Evolutionary conservation across 2,329 filamentous ascomycete genomes (phyloP), one percentile per base, ranked within the genome.

Genomic region (Chrysosporium keratinophilum): DNA sequence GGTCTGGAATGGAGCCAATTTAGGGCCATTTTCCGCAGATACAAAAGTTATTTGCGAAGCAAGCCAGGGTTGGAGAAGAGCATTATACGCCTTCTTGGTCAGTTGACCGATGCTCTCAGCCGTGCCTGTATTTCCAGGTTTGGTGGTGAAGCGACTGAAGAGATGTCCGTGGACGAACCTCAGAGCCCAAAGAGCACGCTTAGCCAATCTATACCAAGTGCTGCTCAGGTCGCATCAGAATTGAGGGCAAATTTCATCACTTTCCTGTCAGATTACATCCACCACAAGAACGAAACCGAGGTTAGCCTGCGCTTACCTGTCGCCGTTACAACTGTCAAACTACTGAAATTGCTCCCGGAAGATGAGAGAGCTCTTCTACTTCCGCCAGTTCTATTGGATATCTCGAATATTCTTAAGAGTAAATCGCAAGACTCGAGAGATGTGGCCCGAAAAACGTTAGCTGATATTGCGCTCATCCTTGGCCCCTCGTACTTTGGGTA

Each of bases 291-390:
- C 59, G 93, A 98, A 67, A 84, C 88, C 1, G 90, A 89, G 48
- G 91, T 98, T 68, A 95, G 90, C 71, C 81, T 93, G 50, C 87
- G 93, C 67, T 85, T 96, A 34, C 90, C 91, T 0, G 85, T 95
- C 4, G 90, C 89, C 23, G 81, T 96, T 35, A 88, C 93, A 28
- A 81, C 91, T 42, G 85, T 95, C 57, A 95, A 95, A 69, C 77
- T 97, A 14, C 74, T 98, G 50, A 86, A 85, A 56, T 74, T 95
- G 15, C 77, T 98, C 20, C 86, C 93, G 0, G 74, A 81, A 46
- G 76, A 83, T 5, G 80, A 88, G 47, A 81, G 95, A 65, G 79
- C 84, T 46, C 77, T 83, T 56, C 83, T 84, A 55, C 76, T 98
- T 15, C 87, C 91, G 0, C 81, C 86, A 7, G 84, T 97, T 2